phyloP scores from a whole-genome alignment of 768 basidiomycete genomes.

The Calvatia gigantea region DNA sequence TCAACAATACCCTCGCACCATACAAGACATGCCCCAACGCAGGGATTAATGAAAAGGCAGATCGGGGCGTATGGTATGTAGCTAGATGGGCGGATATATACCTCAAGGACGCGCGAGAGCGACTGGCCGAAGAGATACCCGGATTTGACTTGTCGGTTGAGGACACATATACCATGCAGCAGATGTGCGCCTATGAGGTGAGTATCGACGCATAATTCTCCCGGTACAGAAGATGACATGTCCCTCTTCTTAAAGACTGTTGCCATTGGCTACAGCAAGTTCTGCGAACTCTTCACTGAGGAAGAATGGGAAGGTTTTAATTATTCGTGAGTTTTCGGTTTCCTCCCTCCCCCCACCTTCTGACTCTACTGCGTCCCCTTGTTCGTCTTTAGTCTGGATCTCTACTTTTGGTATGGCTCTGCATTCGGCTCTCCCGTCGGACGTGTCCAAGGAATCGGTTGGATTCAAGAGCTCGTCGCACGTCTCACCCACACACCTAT shows the following conservation, averaged over 20 bases:
- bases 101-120: conserved; percentile 57
- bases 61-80: conserved; percentile 58
- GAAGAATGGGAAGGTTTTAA: conserved; percentile 94
- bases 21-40: conserved; percentile 81
- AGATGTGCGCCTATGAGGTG: conserved; percentile 85
- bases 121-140: conserved; percentile 54
- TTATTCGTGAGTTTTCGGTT: conserved; percentile 56
- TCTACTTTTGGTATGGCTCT: conserved; percentile 72
- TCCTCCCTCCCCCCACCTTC: not conserved
- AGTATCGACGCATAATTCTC: conserved; percentile 12
- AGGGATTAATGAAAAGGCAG: conserved; percentile 35
- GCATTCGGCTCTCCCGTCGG: conserved; percentile 82
- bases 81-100: conserved; percentile 69
- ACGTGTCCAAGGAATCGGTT: conserved; percentile 74
- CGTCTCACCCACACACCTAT: conserved; percentile 79
- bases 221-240: not conserved
- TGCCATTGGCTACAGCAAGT: conserved; percentile 85
- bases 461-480: conserved; percentile 78
- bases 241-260: conserved; percentile 57
- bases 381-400: conserved; percentile 54
- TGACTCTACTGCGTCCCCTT: not conserved
- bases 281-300: conserved; percentile 86
- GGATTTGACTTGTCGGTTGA: conserved; percentile 63
- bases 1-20: conserved; percentile 84
- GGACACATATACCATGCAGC: conserved; percentile 76